Base-by-base conservation (phyloP, 805 yeast genomes). In the Saccharomycopsis olivae region DNA sequence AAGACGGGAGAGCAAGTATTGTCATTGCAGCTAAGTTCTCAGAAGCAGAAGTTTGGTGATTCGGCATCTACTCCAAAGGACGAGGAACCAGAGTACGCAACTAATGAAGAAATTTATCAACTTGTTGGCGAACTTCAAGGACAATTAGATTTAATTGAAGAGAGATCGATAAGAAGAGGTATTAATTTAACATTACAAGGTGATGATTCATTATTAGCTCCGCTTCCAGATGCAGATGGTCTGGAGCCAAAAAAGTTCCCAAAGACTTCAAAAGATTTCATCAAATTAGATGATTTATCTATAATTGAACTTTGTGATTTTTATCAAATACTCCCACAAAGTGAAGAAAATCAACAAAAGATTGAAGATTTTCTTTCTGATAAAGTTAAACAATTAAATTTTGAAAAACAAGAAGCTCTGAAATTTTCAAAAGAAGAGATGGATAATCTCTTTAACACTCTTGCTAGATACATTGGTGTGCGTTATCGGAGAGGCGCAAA, bases 101-200 rank as follows among this genome's bases (percentile, higher is more conserved):
- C 89, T 3, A 80, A 84, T 49, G 94, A 83, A 43, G 97, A 89
- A 53, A 61, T 88, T 10, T 82, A 82, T 3, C 89, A 85, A 54
- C 65, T 88, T 34, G 96, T 87, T 11, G 85, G 84, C 9, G 97
- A 88, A 57, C 62, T 88, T 41, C 96, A 88, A 59, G 83, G 84
- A 6, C 96, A 88, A 59, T 66, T 88, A 52, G 88, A 83, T 39
- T 64, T 70, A 18, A 56, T 82, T 25, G 97, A 88, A 54, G 84
- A 83, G 49, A 70, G 94, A 49, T 71, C 81, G 14, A 69, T 83
- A 33, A 68, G 82, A 48, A 68, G 97, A 57, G 62, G 77, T 3
- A 70, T 73, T 47, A 87, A 87, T 54, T 64, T 82, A 1, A 64
- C 75, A 41, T 54, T 56, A 0, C 58, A 60, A 9, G 60, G 60